phyloP scores from a whole-genome alignment of 78 protist species.

The Dictyostelium brefeldianum region DNA sequence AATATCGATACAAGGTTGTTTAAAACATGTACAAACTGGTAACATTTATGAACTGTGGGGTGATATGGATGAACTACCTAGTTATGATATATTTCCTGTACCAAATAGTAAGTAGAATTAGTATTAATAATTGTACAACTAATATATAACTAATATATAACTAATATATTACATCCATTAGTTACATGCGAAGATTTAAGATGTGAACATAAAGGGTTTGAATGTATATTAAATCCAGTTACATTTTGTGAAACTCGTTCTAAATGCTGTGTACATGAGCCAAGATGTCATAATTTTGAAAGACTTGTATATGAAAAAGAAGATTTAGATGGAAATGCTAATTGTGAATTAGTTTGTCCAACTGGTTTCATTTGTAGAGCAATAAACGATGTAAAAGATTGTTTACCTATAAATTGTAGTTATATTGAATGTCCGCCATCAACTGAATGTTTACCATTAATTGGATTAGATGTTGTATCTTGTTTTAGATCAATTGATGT shows the following conservation, averaged over 20 bases:
- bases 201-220: slow-evolving; percentile 41
- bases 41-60: neutral
- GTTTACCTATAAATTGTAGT: slow-evolving; percentile 33
- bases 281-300: neutral
- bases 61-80: neutral
- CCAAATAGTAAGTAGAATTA: slow-evolving; percentile 7
- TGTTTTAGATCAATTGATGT: neutral
- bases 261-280: neutral
- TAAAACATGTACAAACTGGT: neutral
- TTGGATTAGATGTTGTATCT: slow-evolving; percentile 12
- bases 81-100: neutral
- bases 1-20: neutral
- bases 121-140: too few species aligned
- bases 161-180: too few species aligned
- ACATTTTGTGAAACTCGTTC: neutral
- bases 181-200: slow-evolving; percentile 14
- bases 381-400: neutral
- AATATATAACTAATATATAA: too few species aligned
- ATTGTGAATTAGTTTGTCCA: neutral
- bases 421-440: neutral
- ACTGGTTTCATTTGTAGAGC: slow-evolving; percentile 5
- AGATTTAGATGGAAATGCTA: neutral
- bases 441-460: slow-evolving; percentile 15
- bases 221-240: neutral
- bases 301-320: too few species aligned